Conservation (phyloP, 2,329 filamentous ascomycete genomes). For the Blumeria hordei region DNA sequence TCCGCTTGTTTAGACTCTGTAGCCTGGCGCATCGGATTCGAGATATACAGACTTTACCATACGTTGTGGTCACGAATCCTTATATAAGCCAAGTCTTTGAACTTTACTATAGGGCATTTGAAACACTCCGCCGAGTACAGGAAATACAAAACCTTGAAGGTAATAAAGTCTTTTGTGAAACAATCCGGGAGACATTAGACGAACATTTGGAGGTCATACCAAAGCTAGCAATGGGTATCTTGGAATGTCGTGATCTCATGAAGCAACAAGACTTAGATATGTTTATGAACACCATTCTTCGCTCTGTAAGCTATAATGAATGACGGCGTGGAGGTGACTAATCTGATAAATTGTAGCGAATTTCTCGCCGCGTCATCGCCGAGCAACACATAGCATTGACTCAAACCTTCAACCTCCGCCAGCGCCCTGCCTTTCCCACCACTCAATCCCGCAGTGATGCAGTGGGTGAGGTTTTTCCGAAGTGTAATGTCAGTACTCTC, state of each 20-base stretch:
- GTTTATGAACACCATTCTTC: slow-evolving; percentile 84
- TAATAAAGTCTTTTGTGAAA: slow-evolving; percentile 66
- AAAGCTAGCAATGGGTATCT: slow-evolving; percentile 75
- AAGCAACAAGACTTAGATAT: slow-evolving; percentile 59
- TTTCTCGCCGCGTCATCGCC: slow-evolving; percentile 85
- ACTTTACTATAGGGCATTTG: slow-evolving; percentile 91
- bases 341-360: slow-evolving; percentile 32
- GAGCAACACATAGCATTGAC: slow-evolving; percentile 91
- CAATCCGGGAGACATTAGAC: slow-evolving; percentile 55
- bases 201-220: slow-evolving; percentile 88
- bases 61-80: slow-evolving; percentile 83
- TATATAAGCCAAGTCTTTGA: slow-evolving; percentile 92
- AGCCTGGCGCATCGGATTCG: slow-evolving; percentile 83
- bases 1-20: background rate
- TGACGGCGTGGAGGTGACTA: background rate
- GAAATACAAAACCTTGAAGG: slow-evolving; percentile 72
- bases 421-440: slow-evolving; percentile 43
- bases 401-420: slow-evolving; percentile 43
- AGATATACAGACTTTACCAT: slow-evolving; percentile 91
- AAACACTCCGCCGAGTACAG: slow-evolving; percentile 59
- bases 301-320: slow-evolving; percentile 37
- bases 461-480: slow-evolving; percentile 85
- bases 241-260: slow-evolving; percentile 72
- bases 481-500: slow-evolving; percentile 75
- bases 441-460: slow-evolving; percentile 40